Base-by-base conservation (phyloP, 2,329 filamentous ascomycete species). In the Didymella sp. region DNA sequence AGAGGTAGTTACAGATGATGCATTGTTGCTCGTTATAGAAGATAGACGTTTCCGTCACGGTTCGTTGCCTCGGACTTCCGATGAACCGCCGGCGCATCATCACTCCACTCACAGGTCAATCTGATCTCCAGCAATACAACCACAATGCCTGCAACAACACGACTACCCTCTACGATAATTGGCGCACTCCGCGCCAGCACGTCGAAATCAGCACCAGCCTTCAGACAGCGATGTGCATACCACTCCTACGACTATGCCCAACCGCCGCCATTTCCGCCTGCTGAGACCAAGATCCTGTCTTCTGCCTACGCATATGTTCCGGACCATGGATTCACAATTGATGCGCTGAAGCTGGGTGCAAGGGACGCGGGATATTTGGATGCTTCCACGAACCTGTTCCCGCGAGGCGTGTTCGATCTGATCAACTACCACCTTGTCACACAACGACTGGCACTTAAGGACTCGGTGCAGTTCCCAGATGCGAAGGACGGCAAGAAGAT, bases 341-440 rank as follows among this genome's bases (percentile, higher is more conserved):
- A 85, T 19, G 82, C 93, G 0, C 83, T 99, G 9, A 84, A 85
- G 40, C 84, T 90, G 21, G 95, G 94, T 59, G 91, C 91, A 59
- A 87, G 87, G 69, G 92, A 96, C 70, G 87, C 88, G 17, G 92
- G 93, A 41, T 96, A 94, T 74, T 87, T 92, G 49, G 91, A 95
- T 72, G 92, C 94, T 56, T 93, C 91, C 57, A 87, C 90, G 9
- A 93, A 92, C 70, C 80, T 97, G 19, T 87, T 99, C 53, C 87
- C 91, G 1, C 84, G 88, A 38, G 91, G 91, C 7, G 85, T 88
- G 21, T 96, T 96, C 78, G 89, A 90, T 67, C 82, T 99, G 25
- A 87, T 98, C 64, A 84, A 85, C 33, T 96, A 89, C 74, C 89
- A 96, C 73, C 83, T 96, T 13, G 82, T 88, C 41, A 86, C 80